Conservation (phyloP, 179 eudicot species). For the Camellia oleifera region DNA sequence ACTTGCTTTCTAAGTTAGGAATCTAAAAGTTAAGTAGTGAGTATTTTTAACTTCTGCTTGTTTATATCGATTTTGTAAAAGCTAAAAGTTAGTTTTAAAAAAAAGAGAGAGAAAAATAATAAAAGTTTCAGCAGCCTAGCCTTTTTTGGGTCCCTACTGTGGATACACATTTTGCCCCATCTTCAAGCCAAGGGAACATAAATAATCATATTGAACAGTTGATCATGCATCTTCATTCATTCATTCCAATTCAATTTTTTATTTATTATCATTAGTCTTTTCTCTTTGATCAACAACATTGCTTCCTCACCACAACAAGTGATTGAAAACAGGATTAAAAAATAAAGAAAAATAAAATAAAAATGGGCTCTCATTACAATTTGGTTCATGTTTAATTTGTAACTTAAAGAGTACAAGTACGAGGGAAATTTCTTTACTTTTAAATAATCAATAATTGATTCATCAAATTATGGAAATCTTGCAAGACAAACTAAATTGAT, state of each 20-base stretch:
- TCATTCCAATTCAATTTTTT: neutral
- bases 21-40: too few species aligned
- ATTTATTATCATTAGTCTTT: neutral
- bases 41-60: too few species aligned
- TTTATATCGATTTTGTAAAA: too few species aligned
- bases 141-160: neutral
- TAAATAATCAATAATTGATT: neutral
- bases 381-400: neutral
- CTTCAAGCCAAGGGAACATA: conserved; percentile 11
- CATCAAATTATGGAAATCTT: neutral
- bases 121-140: neutral
- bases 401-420: neutral
- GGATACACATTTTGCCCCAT: neutral
- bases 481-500: conserved; percentile 13
- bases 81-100: too few species aligned
- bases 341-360: neutral
- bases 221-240: neutral
- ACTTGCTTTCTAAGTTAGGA: too few species aligned
- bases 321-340: neutral
- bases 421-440: neutral
- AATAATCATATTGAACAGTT: neutral
- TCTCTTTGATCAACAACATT: conserved; percentile 8
- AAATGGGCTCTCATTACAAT: neutral
- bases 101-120: neutral
- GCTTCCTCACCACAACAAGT: conserved; percentile 10